Evolutionary conservation across 2,329 filamentous ascomycete species (phyloP).

Genomic region (Paracoccidioides lutzii): DNA sequence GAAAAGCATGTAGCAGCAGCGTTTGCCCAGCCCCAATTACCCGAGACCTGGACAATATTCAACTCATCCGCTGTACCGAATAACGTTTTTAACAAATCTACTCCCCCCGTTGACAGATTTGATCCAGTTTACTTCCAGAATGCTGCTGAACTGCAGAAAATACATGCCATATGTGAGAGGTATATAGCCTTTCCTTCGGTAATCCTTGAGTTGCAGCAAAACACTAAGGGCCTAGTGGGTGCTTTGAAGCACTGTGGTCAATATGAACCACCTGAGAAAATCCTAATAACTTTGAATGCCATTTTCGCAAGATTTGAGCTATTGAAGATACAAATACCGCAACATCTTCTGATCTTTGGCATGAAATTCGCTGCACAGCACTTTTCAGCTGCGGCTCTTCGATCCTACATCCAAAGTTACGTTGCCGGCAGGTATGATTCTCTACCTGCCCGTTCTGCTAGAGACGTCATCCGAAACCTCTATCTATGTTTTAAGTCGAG

Average conservation of each 20-base stretch:
- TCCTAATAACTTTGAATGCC: slow-evolving; percentile 21
- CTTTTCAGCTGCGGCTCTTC: slow-evolving; percentile 19
- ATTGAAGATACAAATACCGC: slow-evolving; percentile 9
- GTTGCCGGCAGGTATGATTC: slow-evolving; percentile 2
- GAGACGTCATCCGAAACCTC: slow-evolving; percentile 9
- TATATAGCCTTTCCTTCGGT: not conserved
- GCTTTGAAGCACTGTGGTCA: slow-evolving; percentile 16
- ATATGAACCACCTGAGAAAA: slow-evolving; percentile 18
- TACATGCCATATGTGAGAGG: not conserved
- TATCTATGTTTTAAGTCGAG: not conserved
- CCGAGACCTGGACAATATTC: not conserved
- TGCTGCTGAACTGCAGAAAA: not conserved
- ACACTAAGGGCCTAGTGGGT: no score
- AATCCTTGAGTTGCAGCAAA: not conserved
- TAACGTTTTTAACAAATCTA: not conserved
- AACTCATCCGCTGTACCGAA: not conserved
- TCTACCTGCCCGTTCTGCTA: slow-evolving; percentile 15
- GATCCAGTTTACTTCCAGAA: not conserved
- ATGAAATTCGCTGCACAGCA: slow-evolving; percentile 22
- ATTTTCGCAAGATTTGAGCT: slow-evolving; percentile 18
- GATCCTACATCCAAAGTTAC: slow-evolving; percentile 16
- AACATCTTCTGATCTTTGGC: slow-evolving; percentile 8
- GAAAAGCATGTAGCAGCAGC: slow-evolving; percentile 12
- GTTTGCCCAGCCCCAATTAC: slow-evolving; percentile 10
- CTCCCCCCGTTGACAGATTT: not conserved